These are phyloP conservation scores for Aspergillus aculeatus DNA, from an alignment of 2,329 filamentous ascomycete genomes.

Conservation along the genomic window DNA sequence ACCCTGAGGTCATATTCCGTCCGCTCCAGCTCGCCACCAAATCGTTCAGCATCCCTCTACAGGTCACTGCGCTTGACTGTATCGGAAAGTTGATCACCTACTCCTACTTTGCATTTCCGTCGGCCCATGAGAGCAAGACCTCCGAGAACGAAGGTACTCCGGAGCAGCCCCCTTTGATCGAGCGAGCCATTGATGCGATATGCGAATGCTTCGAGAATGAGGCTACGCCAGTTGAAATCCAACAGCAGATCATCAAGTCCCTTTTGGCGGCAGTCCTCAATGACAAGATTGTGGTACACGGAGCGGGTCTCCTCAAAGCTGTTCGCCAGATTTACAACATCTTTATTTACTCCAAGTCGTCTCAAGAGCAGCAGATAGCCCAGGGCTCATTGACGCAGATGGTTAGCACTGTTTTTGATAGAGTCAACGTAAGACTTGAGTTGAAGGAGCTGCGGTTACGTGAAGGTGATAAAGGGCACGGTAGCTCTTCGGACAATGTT, in stretches of 20 bases:
- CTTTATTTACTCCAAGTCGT: conserved; percentile 90
- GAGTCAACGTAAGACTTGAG: conserved; percentile 81
- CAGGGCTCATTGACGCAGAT: conserved; percentile 97
- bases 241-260: conserved; percentile 97
- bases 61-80: conserved; percentile 89
- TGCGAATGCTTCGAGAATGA: conserved; percentile 99
- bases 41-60: conserved; percentile 77
- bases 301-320: conserved; percentile 90
- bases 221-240: conserved; percentile 84
- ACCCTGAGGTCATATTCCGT: conserved; percentile 88
- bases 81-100: conserved; percentile 99
- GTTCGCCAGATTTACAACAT: conserved; percentile 99
- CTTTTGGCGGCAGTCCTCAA: conserved; percentile 92
- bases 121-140: conserved; percentile 32
- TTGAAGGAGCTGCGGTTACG: conserved; percentile 76
- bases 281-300: conserved; percentile 98
- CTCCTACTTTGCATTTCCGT: conserved; percentile 86
- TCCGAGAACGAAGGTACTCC: conserved; percentile 26
- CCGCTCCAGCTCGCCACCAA: conserved; percentile 88
- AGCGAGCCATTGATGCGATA: conserved; percentile 97
- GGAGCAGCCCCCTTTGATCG: conserved; percentile 73
- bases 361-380: conserved; percentile 92
- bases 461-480: conserved; percentile 36
- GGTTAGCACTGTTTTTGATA: conserved; percentile 96
- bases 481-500: conserved; percentile 37